A percentile compares a stretch with the other conserved stretches of the same genome.
Evolutionary conservation across 768 basidiomycete species (phyloP).

Genomic region (Leccinum sublutescens): DNA sequence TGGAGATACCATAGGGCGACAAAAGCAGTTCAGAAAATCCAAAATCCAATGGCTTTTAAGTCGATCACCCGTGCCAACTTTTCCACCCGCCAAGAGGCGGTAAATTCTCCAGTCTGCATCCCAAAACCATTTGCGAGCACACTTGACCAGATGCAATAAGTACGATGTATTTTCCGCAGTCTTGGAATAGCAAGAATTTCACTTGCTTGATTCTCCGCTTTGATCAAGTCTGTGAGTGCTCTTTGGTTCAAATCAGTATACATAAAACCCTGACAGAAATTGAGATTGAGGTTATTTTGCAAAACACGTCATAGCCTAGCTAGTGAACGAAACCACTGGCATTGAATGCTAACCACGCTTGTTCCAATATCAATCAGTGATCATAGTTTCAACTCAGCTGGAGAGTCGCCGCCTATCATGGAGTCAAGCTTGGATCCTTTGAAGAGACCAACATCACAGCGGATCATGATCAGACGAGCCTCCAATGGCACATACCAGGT

Average conservation of each 20-base stretch:
- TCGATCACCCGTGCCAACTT: no score
- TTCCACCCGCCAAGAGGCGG: background rate
- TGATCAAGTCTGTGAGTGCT: background rate
- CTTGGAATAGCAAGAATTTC: background rate
- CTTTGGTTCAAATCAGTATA: no score
- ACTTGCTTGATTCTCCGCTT: background rate
- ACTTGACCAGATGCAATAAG: constrained; percentile 16
- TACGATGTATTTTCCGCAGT: background rate
- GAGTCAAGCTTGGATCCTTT: background rate
- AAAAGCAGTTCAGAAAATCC: no score
- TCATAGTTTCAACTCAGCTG: background rate
- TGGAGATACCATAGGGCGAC: no score
- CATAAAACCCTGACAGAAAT: background rate
- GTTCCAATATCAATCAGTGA: background rate
- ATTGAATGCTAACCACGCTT: background rate
- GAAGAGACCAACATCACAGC: background rate
- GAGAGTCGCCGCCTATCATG: no score
- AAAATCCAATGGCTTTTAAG: no score
- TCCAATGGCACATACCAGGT: background rate
- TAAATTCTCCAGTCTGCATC: constrained; percentile 5
- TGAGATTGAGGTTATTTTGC: background rate
- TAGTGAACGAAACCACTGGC: background rate
- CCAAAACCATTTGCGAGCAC: constrained; percentile 12
- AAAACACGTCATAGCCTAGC: background rate
- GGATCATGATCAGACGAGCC: background rate